Conservation (phyloP, 2,329 filamentous ascomycete species). For the Colletotrichum sp. region DNA sequence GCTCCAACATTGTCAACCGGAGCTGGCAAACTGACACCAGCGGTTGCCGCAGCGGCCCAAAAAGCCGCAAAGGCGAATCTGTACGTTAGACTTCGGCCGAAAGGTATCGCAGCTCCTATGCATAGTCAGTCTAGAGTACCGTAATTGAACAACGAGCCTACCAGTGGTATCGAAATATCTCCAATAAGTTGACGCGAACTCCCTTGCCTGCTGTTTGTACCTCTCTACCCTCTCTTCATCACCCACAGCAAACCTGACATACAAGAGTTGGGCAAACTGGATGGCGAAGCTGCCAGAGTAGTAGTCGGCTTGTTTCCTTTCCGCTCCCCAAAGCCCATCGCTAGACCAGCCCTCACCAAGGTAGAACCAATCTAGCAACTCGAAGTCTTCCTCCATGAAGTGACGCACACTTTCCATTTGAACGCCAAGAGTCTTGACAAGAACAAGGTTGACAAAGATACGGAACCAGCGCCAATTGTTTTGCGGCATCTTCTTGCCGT, state of each 20-base stretch:
- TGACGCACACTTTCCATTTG: slow-evolving; percentile 30
- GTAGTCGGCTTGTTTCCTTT: slow-evolving; percentile 45
- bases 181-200: slow-evolving; percentile 44
- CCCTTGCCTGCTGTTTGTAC: slow-evolving; percentile 37
- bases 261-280: slow-evolving; percentile 48
- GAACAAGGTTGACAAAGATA: slow-evolving; percentile 45
- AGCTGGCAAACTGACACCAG: slow-evolving; percentile 35
- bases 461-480: slow-evolving; percentile 54
- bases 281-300: slow-evolving; percentile 53
- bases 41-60: slow-evolving; percentile 43
- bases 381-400: slow-evolving; percentile 39
- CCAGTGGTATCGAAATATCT: slow-evolving; percentile 45
- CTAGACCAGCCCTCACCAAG: slow-evolving; percentile 44
- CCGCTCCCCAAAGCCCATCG: slow-evolving; percentile 42
- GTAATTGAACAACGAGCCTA: slow-evolving; percentile 14
- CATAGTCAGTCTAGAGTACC: background rate
- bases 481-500: slow-evolving; percentile 40
- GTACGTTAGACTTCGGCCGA: slow-evolving; percentile 50
- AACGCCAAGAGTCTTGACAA: slow-evolving; percentile 39
- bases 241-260: slow-evolving; percentile 38
- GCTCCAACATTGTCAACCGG: slow-evolving; percentile 34
- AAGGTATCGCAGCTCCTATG: slow-evolving; percentile 49
- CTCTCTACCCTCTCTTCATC: slow-evolving; percentile 37
- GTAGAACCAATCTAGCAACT: slow-evolving; percentile 43
- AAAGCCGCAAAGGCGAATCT: slow-evolving; percentile 49